phyloP scores from a whole-genome alignment of 1,139 yeast species.

The Kodamaea alishanica region DNA sequence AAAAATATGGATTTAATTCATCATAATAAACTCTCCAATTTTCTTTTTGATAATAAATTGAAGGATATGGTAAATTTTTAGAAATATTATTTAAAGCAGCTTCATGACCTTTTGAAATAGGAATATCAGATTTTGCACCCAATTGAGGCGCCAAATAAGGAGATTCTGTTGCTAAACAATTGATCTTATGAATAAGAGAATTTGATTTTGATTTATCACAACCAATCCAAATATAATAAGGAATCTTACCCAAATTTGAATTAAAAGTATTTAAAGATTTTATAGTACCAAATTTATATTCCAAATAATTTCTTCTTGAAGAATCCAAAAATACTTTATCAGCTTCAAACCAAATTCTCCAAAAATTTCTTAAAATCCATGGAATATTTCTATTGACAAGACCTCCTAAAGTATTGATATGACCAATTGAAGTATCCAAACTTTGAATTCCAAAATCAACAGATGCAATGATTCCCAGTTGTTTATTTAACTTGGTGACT shows the following conservation, averaged over 20 bases:
- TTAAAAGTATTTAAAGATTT: constrained; percentile 69
- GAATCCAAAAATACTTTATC: constrained; percentile 79
- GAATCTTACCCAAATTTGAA: constrained; percentile 63
- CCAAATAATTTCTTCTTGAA: constrained; percentile 77
- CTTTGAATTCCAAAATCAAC: constrained; percentile 82
- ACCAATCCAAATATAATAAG: constrained; percentile 81
- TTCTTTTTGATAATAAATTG: constrained; percentile 71
- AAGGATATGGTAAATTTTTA: constrained; percentile 72
- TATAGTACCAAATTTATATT: constrained; percentile 75
- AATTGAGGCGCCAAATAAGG: constrained; percentile 66
- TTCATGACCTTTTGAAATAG: constrained; percentile 66
- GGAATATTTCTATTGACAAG: constrained; percentile 66
- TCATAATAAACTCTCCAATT: constrained; percentile 79
- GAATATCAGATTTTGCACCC: constrained; percentile 24
- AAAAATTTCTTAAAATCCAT: constrained; percentile 73
- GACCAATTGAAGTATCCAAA: constrained; percentile 60
- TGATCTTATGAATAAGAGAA: constrained; percentile 58
- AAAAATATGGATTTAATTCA: constrained; percentile 62
- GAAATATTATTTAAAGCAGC: constrained; percentile 63
- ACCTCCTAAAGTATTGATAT: constrained; percentile 74
- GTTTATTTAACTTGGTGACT: constrained; percentile 46
- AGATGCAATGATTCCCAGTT: constrained; percentile 59
- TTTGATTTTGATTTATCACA: constrained; percentile 65
- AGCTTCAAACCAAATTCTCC: constrained; percentile 87
- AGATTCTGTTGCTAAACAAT: constrained; percentile 73